Evolutionary conservation across 225 moss, liverwort and hornwort genomes (phyloP).

Genomic region (Physcomitrellopsis africana): DNA sequence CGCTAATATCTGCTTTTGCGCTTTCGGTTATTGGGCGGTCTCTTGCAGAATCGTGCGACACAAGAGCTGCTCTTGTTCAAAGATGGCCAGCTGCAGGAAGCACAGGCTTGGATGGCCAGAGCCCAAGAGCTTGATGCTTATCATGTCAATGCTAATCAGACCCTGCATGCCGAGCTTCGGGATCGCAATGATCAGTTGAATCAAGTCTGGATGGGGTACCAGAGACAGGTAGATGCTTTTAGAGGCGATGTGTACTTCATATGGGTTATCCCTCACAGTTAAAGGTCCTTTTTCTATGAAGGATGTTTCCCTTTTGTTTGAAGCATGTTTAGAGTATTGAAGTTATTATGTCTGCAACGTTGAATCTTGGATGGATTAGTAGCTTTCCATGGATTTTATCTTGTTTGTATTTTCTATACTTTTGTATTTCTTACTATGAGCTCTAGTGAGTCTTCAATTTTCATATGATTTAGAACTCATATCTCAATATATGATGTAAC

Average conservation of each 20-base stretch:
- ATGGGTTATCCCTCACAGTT: neutral
- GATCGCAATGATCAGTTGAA: constrained; percentile 81
- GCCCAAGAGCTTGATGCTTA: constrained; percentile 81
- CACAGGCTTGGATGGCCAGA: constrained; percentile 81
- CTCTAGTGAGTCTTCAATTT: too few species aligned
- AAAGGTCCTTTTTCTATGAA: neutral
- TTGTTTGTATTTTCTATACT: too few species aligned
- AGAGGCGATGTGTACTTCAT: neutral
- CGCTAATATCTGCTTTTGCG: neutral
- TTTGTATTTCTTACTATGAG: too few species aligned
- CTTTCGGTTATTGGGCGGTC: neutral
- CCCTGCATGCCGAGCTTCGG: constrained; percentile 75
- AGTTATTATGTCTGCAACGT: too few species aligned
- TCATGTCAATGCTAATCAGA: constrained; percentile 69
- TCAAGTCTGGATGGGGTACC: constrained; percentile 76
- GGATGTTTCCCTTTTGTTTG: too few species aligned
- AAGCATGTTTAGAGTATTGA: too few species aligned
- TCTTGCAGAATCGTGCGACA: constrained; percentile 60
- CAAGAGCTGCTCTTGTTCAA: constrained; percentile 71
- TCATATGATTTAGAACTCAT: neutral
- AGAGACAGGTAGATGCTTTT: constrained; percentile 64
- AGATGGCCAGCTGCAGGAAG: constrained; percentile 79
- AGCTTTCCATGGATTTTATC: too few species aligned
- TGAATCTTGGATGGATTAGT: too few species aligned
- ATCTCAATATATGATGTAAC: neutral